phyloP scores from a whole-genome alignment of 768 basidiomycete genomes.

The Termitomyces sp. region DNA sequence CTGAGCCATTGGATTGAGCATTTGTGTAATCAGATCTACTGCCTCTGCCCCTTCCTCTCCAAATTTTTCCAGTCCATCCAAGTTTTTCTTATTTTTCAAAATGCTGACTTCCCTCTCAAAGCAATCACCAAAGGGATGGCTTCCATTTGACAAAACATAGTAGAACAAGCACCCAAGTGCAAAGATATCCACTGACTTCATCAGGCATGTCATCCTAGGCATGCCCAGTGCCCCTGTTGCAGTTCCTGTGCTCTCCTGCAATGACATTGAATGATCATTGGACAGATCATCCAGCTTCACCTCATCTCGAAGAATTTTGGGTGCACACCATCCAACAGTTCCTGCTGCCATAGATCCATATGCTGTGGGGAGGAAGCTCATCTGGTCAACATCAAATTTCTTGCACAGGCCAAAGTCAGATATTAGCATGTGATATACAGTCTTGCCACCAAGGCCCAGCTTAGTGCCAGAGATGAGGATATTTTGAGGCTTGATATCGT shows the following conservation, averaged over 20 bases:
- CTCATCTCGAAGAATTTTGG: constrained; percentile 91
- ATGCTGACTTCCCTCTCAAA: constrained; percentile 96
- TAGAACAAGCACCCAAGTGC: constrained; percentile 95
- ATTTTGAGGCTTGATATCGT: constrained; percentile 98
- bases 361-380: constrained; percentile 89
- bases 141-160: constrained; percentile 84
- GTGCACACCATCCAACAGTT: constrained; percentile 96
- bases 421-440: constrained; percentile 74
- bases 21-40: constrained; percentile 66
- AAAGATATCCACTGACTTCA: constrained; percentile 95
- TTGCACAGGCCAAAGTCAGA: constrained; percentile 98
- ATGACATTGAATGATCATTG: constrained; percentile 63
- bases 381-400: constrained; percentile 92
- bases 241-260: constrained; percentile 57
- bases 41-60: constrained; percentile 94
- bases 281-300: constrained; percentile 83
- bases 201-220: constrained; percentile 62
- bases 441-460: constrained; percentile 32
- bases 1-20: constrained; percentile 78
- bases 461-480: constrained; percentile 81
- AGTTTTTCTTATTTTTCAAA: constrained; percentile 67
- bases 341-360: constrained; percentile 89
- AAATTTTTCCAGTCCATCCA: constrained; percentile 70
- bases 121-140: constrained; percentile 91
- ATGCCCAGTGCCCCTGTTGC: constrained; percentile 33